A percentile compares a stretch with the other conserved stretches of the same genome.
Evolutionary conservation across 208 protist species (phyloP).

Genomic region (Wallacemonas sp.): DNA sequence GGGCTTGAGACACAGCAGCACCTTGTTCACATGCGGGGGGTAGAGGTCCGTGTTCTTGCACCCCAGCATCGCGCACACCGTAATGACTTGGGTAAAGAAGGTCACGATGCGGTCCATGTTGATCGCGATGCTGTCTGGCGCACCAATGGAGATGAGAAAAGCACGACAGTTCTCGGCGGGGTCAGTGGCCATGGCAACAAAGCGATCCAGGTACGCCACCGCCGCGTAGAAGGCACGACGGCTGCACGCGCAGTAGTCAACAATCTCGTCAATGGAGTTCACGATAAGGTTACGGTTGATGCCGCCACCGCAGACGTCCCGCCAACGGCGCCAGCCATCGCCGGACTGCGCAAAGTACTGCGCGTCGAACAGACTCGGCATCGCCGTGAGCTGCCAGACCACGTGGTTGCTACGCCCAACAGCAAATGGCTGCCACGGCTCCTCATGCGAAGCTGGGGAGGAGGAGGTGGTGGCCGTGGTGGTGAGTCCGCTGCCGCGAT

Average conservation of each 20-base stretch:
- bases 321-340: slow-evolving; percentile 57
- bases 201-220: slow-evolving; percentile 66
- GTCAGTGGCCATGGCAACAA: slow-evolving; percentile 38
- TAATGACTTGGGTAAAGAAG: slow-evolving; percentile 76
- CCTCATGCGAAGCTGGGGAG: too few species aligned
- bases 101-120: slow-evolving; percentile 31
- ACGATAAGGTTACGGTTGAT: slow-evolving; percentile 56
- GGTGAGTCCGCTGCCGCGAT: slow-evolving; percentile 1
- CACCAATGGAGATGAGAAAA: slow-evolving; percentile 18
- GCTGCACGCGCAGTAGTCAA: slow-evolving; percentile 56
- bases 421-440: not conserved
- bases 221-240: slow-evolving; percentile 68
- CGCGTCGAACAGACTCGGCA: slow-evolving; percentile 26
- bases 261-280: slow-evolving; percentile 74
- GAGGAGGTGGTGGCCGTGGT: too few species aligned
- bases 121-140: slow-evolving; percentile 17
- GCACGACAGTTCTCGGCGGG: slow-evolving; percentile 24
- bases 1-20: slow-evolving; percentile 53
- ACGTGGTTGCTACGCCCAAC: slow-evolving; percentile 10
- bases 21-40: slow-evolving; percentile 52
- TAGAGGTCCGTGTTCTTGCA: slow-evolving; percentile 80
- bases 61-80: slow-evolving; percentile 71
- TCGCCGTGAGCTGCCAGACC: slow-evolving; percentile 24
- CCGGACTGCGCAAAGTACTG: slow-evolving; percentile 15
- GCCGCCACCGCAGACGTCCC: slow-evolving; percentile 45